These are phyloP conservation scores for Hanseniaspora sp. DNA, from an alignment of 1,139 yeast species.

Conservation along the genomic window DNA sequence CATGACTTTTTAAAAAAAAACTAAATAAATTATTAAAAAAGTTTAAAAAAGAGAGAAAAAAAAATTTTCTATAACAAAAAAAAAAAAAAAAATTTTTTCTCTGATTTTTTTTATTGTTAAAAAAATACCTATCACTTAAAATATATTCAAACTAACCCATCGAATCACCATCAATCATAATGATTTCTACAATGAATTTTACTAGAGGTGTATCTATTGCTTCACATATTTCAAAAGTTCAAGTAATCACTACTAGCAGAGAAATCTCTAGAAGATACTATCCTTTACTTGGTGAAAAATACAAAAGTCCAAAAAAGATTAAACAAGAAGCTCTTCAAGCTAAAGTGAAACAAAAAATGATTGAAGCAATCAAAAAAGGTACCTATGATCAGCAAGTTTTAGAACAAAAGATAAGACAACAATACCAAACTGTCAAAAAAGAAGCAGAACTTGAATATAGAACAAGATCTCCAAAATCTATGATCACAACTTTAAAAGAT, in stretches of 20 bases:
- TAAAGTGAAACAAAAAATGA: slow-evolving; percentile 6
- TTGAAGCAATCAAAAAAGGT: slow-evolving; percentile 14
- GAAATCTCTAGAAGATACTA: slow-evolving; percentile 3
- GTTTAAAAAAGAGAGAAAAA: too few species aligned
- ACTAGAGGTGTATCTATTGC: too few species aligned
- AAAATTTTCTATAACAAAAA: too few species aligned
- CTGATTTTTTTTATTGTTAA: too few species aligned
- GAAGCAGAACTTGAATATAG: slow-evolving; percentile 1
- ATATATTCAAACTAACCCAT: not conserved
- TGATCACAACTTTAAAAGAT: slow-evolving; percentile 46
- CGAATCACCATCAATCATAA: not conserved
- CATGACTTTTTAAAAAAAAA: too few species aligned
- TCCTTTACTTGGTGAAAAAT: slow-evolving; percentile 12
- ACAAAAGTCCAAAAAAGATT: slow-evolving; percentile 9
- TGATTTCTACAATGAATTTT: not conserved
- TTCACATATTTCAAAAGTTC: not conserved
- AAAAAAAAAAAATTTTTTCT: too few species aligned
- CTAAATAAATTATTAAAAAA: too few species aligned
- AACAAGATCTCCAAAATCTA: slow-evolving; percentile 3
- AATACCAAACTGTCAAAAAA: not conserved
- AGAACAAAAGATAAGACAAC: not conserved
- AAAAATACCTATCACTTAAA: not conserved
- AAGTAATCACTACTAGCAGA: not conserved
- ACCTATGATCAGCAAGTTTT: slow-evolving; percentile 10
- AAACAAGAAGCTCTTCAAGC: slow-evolving; percentile 8